A percentile compares a stretch with the other conserved stretches of the same genome.
These are phyloP conservation scores for Halophytophthora batemanensis DNA, from an alignment of 352 stramenopile species.

Conservation along the genomic window DNA sequence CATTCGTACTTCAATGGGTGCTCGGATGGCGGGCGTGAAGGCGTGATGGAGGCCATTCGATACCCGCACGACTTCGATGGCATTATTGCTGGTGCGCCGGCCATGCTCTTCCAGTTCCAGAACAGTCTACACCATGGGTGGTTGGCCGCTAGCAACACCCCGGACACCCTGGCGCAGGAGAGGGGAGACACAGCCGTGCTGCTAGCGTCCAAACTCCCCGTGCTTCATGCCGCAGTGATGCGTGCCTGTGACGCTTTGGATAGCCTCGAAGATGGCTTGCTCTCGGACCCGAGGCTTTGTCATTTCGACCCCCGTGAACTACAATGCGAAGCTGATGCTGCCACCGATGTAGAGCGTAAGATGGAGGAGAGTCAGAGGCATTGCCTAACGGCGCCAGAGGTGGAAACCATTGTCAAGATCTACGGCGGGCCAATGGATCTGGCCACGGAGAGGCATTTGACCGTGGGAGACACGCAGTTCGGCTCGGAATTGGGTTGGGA, in stretches of 20 bases:
- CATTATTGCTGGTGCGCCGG: slow-evolving; percentile 31
- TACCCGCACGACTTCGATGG: slow-evolving; percentile 37
- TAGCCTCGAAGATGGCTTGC: slow-evolving; percentile 25
- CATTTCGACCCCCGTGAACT: slow-evolving; percentile 18
- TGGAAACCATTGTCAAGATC: slow-evolving; percentile 29
- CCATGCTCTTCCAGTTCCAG: slow-evolving; percentile 37
- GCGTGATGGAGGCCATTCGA: slow-evolving; percentile 32
- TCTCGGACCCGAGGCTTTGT: slow-evolving; percentile 31
- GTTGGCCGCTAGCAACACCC: slow-evolving; percentile 30
- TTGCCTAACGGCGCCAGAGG: slow-evolving; percentile 29
- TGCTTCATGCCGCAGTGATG: slow-evolving; percentile 34
- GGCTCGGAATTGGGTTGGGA: slow-evolving; percentile 32
- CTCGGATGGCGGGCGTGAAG: slow-evolving; percentile 35
- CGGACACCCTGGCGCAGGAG: neutral
- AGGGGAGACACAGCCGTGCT: slow-evolving; percentile 15
- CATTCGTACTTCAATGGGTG: slow-evolving; percentile 46
- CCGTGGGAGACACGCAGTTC: slow-evolving; percentile 31
- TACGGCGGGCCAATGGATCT: slow-evolving; percentile 33
- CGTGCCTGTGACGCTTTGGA: slow-evolving; percentile 26
- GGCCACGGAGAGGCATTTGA: slow-evolving; percentile 21
- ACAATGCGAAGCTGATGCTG: slow-evolving; percentile 14
- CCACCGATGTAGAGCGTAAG: neutral
- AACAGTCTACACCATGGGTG: slow-evolving; percentile 37
- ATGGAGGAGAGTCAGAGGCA: slow-evolving; percentile 3
- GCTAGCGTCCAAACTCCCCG: slow-evolving; percentile 11